Percentiles rank a stretch among this genome's conserved stretches.
Evolutionary conservation across 495 filamentous ascomycete genomes (phyloP).

Genomic region (Aspergillus hancockii): DNA sequence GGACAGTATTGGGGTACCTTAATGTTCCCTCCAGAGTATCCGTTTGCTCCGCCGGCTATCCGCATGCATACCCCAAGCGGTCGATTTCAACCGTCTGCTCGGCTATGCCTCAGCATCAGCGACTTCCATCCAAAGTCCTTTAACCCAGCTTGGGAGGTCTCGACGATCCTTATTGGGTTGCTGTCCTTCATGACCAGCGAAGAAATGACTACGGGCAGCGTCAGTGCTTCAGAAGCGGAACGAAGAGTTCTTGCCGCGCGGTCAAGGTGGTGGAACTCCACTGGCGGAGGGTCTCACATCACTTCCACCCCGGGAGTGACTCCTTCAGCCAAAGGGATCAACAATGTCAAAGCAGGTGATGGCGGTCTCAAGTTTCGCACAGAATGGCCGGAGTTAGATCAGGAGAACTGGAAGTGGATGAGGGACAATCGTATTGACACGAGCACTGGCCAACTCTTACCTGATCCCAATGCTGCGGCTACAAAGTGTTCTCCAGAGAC

Average conservation of each 20-base stretch:
- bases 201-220: conserved; percentile 95
- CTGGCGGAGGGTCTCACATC: conserved; percentile 81
- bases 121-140: conserved; percentile 98
- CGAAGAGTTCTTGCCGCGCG: conserved; percentile 74
- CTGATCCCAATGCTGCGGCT: conserved; percentile 39
- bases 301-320: conserved; percentile 47
- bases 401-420: conserved; percentile 95
- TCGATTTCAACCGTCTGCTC: conserved; percentile 88
- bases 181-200: conserved; percentile 98
- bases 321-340: conserved; percentile 55
- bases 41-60: conserved; percentile 95
- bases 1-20: conserved; percentile 99
- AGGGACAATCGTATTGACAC: conserved; percentile 77
- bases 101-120: conserved; percentile 90
- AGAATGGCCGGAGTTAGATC: conserved; percentile 89
- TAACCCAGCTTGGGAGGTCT: conserved; percentile 99
- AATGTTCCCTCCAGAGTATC: conserved; percentile 93
- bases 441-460: conserved; percentile 64
- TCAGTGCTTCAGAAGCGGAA: conserved; percentile 78
- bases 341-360: conserved; percentile 79
- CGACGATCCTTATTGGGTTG: conserved; percentile 91
- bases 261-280: conserved; percentile 95
- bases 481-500: conserved; percentile 61
- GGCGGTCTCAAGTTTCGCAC: conserved; percentile 84
- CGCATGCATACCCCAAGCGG: conserved; percentile 98